Conservation (phyloP, 129 eudicot species). For the Tanacetum coccineum region DNA sequence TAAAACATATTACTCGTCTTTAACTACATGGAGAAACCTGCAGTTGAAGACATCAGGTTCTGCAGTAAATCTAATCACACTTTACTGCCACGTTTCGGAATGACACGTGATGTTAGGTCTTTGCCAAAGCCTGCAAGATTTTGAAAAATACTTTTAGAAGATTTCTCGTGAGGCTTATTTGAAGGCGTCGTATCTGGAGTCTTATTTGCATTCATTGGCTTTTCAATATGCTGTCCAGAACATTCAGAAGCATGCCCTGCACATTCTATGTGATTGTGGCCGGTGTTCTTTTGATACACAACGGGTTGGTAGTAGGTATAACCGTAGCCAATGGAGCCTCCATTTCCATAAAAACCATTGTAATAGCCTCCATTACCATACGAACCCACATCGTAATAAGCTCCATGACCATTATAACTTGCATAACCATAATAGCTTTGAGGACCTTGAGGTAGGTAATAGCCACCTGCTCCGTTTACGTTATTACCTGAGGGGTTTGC, state of each 20-base stretch:
- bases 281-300: slow-evolving; percentile 2
- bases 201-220: no score
- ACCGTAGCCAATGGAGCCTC: no score
- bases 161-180: no score
- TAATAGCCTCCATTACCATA: no score
- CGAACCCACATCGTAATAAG: no score
- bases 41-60: neutral
- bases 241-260: slow-evolving; percentile 17
- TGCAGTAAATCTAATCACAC: slow-evolving; percentile 8
- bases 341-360: no score
- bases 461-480: slow-evolving; percentile 8
- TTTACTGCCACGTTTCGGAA: slow-evolving; percentile 12
- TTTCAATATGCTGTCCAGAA: no score
- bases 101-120: neutral
- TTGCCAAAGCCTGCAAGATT: neutral
- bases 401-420: neutral
- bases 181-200: no score
- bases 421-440: slow-evolving; percentile 11
- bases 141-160: neutral
- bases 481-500: neutral
- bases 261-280: slow-evolving; percentile 14
- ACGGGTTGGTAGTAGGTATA: slow-evolving; percentile 2
- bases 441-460: slow-evolving; percentile 14
- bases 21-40: slow-evolving; percentile 6
- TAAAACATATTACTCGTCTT: no score